Evolutionary conservation across 2,329 filamentous ascomycete genomes (phyloP), one percentile per base, ranked within the genome.

Genomic region (Diaporthe humulicola): DNA sequence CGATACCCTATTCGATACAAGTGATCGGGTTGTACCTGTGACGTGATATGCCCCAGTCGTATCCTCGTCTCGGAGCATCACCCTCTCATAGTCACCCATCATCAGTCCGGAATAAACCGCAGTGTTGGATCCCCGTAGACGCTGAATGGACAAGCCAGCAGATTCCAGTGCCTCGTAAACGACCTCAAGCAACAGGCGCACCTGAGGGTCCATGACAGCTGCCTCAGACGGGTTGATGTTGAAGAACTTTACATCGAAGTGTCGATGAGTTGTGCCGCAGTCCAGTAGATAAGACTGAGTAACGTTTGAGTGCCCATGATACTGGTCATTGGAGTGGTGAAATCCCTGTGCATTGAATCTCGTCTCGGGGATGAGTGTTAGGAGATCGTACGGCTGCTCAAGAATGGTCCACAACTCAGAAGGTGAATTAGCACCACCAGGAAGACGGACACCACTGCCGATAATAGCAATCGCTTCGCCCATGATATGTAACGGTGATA

Each of bases 361-460:
- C n/a, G 74, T 67, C 9, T 14, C n/a, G 3, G 78, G 78, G 22
- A 80, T 73, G 17, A 77, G 64, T 33, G 58, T 76, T 22, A 61
- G 48, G 4, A 81, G 71, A 58, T 79, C 78, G 48, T 64, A 75
- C 3, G 60, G 60, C n/a, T 38, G 77, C 78, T 33, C 69, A 42
- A 83, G 79, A n/a, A 84, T 75, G 1, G 83, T 77, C 83, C 84
- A 85, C 2, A 85, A 78, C 72, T 80, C 79, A 1, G 83, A 82
- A 2, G 83, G 81, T 14, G 80, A 80, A 12, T 75, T 80, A 1
- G 82, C 78, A 10, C 38, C 38, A 40, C 38, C 38, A 15, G 38
- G 38, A 15, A 40, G 38, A 40, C 38, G 38, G 38, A 40, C 2
- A 40, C 38, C 38, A 15, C 38, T 2, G 10, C 38, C 38, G 38